Base-by-base conservation (phyloP, 305 asterid species). In the Solanum hybrid region DNA sequence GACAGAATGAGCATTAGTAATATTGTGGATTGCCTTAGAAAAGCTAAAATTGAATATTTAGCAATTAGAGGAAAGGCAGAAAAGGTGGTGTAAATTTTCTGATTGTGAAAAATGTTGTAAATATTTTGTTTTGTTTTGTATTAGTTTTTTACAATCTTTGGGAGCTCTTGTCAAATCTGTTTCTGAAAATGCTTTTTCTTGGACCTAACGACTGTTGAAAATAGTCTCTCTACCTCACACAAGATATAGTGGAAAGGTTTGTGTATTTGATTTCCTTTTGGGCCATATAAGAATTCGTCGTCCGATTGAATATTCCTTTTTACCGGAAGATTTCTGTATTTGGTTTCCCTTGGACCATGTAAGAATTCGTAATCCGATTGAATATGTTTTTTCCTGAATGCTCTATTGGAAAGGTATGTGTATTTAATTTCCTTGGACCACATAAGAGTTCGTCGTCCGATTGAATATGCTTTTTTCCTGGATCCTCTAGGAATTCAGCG, bases 271-370 rank as follows among this genome's bases (percentile, higher is more conserved):
- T 60, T 60, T 60, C 10, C 71, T 60, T 56, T 56, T 60, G 71
- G 26, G 3, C 71, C 71, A 60, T 0, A 7, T 60, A 20, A 56
- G 26, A 60, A 60, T 60, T 60, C 2, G 2, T 60, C 11, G 71
- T 60, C 11, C 5, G 0, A 60, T 60, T 60, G 71, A 60, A 60
- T 60, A 20, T 60, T 17, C 24, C 5, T 20, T 60, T 60, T 20
- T 20, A 0, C 10, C 0, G 24, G 0, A 56, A 60, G 71, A 0
- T 60, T 60, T 60, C 5, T 17, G 11, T 60, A 60, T 20, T 60
- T 60, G 2, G 7, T 20, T 20, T 56, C 24, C 3, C 3, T 46
- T 14, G 66, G 10, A 51, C 66, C 66, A 51, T 6, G 9, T 56
- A 56, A 56, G 69, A 56, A 56, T 56, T 56, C 24, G 0, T 56